phyloP scores from a whole-genome alignment of 257 asterid genomes.

The Catharanthus roseus region DNA sequence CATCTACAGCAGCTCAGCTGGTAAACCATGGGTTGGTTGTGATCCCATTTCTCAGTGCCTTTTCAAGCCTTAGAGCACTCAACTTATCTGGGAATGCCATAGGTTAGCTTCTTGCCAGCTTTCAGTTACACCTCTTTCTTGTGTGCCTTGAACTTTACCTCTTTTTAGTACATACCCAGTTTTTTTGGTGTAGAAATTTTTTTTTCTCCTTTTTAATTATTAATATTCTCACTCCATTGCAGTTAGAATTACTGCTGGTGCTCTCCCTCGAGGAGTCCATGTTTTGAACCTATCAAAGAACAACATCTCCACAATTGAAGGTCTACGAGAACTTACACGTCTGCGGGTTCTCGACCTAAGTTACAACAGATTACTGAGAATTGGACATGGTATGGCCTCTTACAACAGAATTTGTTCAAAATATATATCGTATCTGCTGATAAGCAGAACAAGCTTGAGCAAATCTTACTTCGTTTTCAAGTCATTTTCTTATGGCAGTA shows the following conservation, averaged over 20 bases:
- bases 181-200: neutral
- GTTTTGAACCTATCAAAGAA: slow-evolving; percentile 83
- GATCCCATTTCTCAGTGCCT: slow-evolving; percentile 84
- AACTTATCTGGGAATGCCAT: slow-evolving; percentile 88
- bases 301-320: slow-evolving; percentile 80
- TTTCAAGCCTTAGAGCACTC: slow-evolving; percentile 71
- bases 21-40: slow-evolving; percentile 80
- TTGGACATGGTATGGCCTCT: slow-evolving; percentile 76
- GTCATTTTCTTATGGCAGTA: no score
- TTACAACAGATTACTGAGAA: slow-evolving; percentile 78
- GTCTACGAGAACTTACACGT: slow-evolving; percentile 82
- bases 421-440: no score
- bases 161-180: neutral
- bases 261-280: slow-evolving; percentile 95
- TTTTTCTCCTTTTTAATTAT: slow-evolving; percentile 9
- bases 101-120: slow-evolving; percentile 44
- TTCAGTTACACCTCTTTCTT: neutral
- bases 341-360: slow-evolving; percentile 95
- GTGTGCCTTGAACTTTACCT: neutral
- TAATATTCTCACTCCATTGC: slow-evolving; percentile 17
- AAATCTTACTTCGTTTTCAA: no score
- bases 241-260: slow-evolving; percentile 87
- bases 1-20: slow-evolving; percentile 79
- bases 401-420: neutral
- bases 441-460: no score